Percentiles rank a stretch among this genome's conserved stretches.
phyloP scores from a whole-genome alignment of 495 filamentous ascomycete species.

The Penicillium coprophilum region DNA sequence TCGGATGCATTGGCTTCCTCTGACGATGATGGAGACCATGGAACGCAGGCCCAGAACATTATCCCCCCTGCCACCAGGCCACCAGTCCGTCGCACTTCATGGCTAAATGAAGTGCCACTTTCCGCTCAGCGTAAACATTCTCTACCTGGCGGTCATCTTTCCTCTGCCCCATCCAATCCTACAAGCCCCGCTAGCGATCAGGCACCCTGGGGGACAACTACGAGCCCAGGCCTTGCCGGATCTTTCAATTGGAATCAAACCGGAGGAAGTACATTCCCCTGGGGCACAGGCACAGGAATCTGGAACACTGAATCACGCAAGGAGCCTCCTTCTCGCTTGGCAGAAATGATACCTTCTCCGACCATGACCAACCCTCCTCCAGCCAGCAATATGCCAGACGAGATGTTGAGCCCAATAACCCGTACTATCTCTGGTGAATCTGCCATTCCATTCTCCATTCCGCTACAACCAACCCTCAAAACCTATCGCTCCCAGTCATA shows the following conservation, averaged over 20 bases:
- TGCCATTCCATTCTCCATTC: conserved; percentile 81
- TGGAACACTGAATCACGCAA: conserved; percentile 75
- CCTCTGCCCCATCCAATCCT: conserved; percentile 73
- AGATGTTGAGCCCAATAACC: conserved; percentile 55
- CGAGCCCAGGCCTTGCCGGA: conserved; percentile 45
- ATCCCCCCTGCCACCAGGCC: conserved; percentile 39
- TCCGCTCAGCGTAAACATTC: conserved; percentile 50
- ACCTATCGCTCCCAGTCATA: conserved; percentile 96
- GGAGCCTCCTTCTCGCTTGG: conserved; percentile 69
- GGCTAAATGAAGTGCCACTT: conserved; percentile 54
- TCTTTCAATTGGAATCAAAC: conserved; percentile 61
- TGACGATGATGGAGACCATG: conserved; percentile 76
- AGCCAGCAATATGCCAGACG: conserved; percentile 42
- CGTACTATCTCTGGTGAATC: conserved; percentile 57
- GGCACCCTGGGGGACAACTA: conserved; percentile 60
- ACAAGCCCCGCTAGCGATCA: conserved; percentile 70
- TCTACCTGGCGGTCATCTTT: conserved; percentile 58
- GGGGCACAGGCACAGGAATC: conserved; percentile 72
- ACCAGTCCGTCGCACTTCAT: conserved; percentile 51
- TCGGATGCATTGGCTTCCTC: conserved; percentile 91
- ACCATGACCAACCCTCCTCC: conserved; percentile 62
- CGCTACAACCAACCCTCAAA: conserved; percentile 85
- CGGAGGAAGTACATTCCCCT: conserved; percentile 60
- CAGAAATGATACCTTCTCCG: conserved; percentile 75
- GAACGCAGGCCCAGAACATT: conserved; percentile 34